Conservation (phyloP, 2,329 filamentous ascomycete species). For the Ilyonectria sp. region DNA sequence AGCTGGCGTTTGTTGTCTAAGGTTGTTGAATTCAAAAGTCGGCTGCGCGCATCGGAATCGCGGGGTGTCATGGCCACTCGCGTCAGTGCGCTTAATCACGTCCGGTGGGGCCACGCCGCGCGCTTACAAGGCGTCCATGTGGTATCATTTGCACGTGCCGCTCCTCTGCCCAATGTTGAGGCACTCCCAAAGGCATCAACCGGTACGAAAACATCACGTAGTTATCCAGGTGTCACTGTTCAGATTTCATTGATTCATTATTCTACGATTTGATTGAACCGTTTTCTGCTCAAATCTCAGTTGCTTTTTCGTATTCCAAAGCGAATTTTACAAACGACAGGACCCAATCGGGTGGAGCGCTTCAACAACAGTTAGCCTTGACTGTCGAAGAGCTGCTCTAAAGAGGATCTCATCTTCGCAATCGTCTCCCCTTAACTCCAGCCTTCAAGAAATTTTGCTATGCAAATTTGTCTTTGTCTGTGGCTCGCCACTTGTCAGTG, state of each 20-base stretch:
- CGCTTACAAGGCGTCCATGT: background rate
- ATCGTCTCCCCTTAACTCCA: conserved; percentile 13
- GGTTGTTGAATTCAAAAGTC: conserved; percentile 24
- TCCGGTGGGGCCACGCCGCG: background rate
- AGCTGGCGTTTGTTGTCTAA: conserved; percentile 11
- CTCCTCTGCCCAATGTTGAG: background rate
- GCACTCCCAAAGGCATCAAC: background rate
- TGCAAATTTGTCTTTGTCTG: conserved; percentile 30
- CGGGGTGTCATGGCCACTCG: conserved; percentile 23
- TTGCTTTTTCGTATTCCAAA: conserved; percentile 4
- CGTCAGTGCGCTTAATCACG: conserved; percentile 18
- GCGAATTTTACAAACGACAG: background rate
- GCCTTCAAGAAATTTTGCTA: conserved; percentile 8
- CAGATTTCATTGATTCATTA: conserved; percentile 18
- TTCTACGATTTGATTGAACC: conserved; percentile 17
- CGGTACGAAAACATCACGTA: background rate
- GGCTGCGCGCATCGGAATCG: conserved; percentile 23
- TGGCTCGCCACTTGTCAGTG: conserved; percentile 27
- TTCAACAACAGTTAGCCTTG: conserved; percentile 39
- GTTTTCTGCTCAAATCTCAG: conserved; percentile 9
- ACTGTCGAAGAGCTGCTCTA: conserved; percentile 6
- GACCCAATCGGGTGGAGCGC: conserved; percentile 6
- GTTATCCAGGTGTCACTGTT: too few relatives aligned
- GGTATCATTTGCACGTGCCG: background rate
- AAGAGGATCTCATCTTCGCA: conserved; percentile 53